Base-by-base conservation (phyloP, 78 protist genomes). In the Dictyostelium capitatum region DNA sequence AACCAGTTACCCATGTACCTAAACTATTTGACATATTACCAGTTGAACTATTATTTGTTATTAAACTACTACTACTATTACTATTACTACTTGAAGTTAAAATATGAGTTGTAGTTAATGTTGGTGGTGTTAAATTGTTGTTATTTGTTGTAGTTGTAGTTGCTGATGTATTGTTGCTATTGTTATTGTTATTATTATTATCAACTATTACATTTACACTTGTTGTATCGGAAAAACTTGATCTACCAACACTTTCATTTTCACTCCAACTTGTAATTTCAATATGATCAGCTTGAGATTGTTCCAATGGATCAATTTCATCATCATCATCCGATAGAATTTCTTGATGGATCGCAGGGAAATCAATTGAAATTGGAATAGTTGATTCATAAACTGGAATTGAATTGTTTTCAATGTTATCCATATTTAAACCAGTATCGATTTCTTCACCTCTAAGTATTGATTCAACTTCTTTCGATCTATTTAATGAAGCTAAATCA, bases 181-280 rank as follows among this genome's bases (percentile, higher is more conserved):
- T 47, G 46, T 25, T 50, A 47, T 7, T 75, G 19, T 28, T 75
- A 28, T 6, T 67, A 14, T 11, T 17, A 50, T 57, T 79, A 25
- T 37, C 43, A 37, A 37, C 43, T 37, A 37, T 37, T 37, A 37
- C 43, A 37, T 37, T 37, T 37, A 37, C 2, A 37, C 43, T 37
- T 37, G 72, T 67, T 9, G 59, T 59, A 37, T 53, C 78, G 15
- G 79, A 59, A 43, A 87, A 87, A 64, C 93, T 87, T 25, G 93
- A 64, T 47, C 93, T 51, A 6, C 91, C 91, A 25, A 96, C 92
- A 23, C 56, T 84, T 37, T 82, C 87, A 54, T 30, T 75, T 53
- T 89, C 90, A 70, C 94, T 80, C 90, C 94, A 79, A 56, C 83
- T 59, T 30, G 65, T 65, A 74, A 53, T 30, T 23, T 50, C 65